These are phyloP conservation scores for Fusarium virguliforme DNA, from an alignment of 2,329 filamentous ascomycete genomes.

Conservation along the genomic window DNA sequence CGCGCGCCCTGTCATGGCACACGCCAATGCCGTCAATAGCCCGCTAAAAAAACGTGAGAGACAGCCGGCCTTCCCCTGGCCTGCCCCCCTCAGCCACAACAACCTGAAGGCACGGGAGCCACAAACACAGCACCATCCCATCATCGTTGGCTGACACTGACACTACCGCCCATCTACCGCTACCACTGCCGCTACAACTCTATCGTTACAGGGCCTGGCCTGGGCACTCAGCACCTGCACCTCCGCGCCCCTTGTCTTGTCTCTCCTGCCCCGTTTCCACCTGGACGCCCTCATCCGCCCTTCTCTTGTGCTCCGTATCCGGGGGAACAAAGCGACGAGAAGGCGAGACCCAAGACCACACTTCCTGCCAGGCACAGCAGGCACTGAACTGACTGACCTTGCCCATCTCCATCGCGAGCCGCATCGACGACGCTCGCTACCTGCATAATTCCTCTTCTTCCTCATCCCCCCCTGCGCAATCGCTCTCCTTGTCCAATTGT, in stretches of 20 bases:
- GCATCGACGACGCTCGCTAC: constrained; percentile 5
- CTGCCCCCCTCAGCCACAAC: constrained; percentile 11
- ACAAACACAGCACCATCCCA: not conserved
- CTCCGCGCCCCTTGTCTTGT: constrained; percentile 3
- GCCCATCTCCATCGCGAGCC: constrained; percentile 11
- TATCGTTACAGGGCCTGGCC: constrained; percentile 6
- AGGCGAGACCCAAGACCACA: constrained; percentile 11
- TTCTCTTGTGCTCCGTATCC: not conserved
- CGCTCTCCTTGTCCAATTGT: constrained; percentile 37
- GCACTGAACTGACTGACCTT: not conserved
- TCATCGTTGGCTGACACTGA: constrained; percentile 7
- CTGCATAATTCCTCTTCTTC: constrained; percentile 10
- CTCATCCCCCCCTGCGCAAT: constrained; percentile 16
- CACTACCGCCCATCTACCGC: constrained; percentile 10
- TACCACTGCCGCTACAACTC: constrained; percentile 11
- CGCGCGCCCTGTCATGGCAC: constrained; percentile 9
- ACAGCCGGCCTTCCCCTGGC: not conserved
- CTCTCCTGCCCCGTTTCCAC: constrained; percentile 3
- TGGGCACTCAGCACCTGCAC: constrained; percentile 5
- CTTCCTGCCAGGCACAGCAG: not conserved
- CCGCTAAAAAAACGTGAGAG: constrained; percentile 17
- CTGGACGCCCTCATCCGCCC: constrained; percentile 1
- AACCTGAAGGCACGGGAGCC: not conserved
- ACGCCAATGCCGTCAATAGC: constrained; percentile 17
- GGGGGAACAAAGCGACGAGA: constrained; percentile 20